Base-by-base conservation (phyloP, 106 monocot genomes). In the Vanilla planifolia region DNA sequence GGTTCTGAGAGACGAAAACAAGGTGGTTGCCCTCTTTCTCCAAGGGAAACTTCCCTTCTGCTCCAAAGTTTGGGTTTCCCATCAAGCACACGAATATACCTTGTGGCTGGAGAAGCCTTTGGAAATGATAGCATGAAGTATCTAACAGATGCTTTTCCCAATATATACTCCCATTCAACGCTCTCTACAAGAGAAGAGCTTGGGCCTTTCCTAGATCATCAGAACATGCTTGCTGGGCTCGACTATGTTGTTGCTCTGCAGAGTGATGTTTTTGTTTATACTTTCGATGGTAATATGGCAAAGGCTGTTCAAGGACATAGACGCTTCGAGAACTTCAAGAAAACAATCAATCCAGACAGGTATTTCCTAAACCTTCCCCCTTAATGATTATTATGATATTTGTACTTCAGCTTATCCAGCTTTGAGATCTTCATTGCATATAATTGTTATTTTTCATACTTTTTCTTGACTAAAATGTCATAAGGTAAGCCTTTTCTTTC, bases 281-380 rank as follows among this genome's bases (percentile, higher is more conserved):
- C 89, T 0, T 95, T 79, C 64, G 95, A 95, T 67, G 95, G 95
- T 15, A 95, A 95, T 69, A 95, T 95, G 95, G 95, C 90, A 13
- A 95, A 90, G 61, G 89, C 95, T 51, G 95, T 95, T n/a, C 80
- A 84, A 51, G 95, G 95, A 8, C 95, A 95, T 71, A 82, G 90
- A 25, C 78, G 95, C 20, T 95, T 90, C 58, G 86, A 90, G 63
- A 67, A 75, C 35, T 95, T 95, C 73, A 89, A 76, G 51, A 90
- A 86, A 65, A 95, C 95, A n/a, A 84, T 95, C 59, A 84, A 65
- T 67, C 90, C 90, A 2, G 86, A 95, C 36, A 89, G 86, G 95
- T 90, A 76, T 45, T 11, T 43, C 24, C n/a, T n/a, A n/a, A n/a
- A n/a, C n/a, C n/a, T n/a, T n/a, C n/a, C n/a, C n/a, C n/a, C n/a